A percentile compares a stretch with the other conserved stretches of the same genome.
Conservation (phyloP, 2,329 filamentous ascomycete genomes). For the Venturiaceae sp. region DNA sequence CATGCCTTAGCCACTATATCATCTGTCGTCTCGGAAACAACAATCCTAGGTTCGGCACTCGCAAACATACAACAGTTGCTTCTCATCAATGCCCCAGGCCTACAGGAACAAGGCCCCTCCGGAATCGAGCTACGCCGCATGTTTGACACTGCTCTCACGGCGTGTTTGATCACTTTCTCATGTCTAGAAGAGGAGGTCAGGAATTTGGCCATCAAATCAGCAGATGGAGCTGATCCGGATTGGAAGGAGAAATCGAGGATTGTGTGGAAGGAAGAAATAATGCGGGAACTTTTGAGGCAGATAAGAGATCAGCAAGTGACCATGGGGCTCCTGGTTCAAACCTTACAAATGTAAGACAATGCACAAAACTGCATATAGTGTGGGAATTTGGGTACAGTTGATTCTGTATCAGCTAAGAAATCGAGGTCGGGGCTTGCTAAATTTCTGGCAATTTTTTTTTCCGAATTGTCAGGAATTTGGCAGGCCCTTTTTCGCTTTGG, state of each 20-base stretch:
- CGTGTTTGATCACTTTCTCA: constrained; percentile 3
- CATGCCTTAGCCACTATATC: constrained; percentile 3
- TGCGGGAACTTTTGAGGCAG: constrained; percentile 2
- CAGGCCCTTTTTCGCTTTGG: not conserved
- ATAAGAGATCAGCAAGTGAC: constrained; percentile 2
- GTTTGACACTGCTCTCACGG: constrained; percentile 1
- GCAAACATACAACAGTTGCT: constrained; percentile 1
- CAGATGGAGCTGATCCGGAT: not conserved
- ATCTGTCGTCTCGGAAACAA: constrained; percentile 3
- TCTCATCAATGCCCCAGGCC: constrained; percentile 3
- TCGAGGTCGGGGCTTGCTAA: not conserved
- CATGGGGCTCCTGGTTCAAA: constrained; percentile 3
- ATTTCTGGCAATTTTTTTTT: not conserved
- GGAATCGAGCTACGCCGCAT: not conserved
- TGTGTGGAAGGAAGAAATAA: not conserved
- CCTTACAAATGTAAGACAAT: constrained; percentile 1
- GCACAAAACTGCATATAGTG: not conserved
- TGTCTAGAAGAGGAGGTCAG: constrained; percentile 6
- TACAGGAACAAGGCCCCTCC: not conserved
- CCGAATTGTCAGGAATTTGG: not conserved
- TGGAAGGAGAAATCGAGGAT: not conserved
- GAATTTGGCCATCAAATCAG: not conserved
- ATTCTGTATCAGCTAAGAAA: not conserved
- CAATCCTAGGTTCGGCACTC: constrained; percentile 1
- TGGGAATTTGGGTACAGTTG: not conserved